Evolutionary conservation across 2,329 filamentous ascomycete genomes (phyloP).

Genomic region (Fusarium citri): DNA sequence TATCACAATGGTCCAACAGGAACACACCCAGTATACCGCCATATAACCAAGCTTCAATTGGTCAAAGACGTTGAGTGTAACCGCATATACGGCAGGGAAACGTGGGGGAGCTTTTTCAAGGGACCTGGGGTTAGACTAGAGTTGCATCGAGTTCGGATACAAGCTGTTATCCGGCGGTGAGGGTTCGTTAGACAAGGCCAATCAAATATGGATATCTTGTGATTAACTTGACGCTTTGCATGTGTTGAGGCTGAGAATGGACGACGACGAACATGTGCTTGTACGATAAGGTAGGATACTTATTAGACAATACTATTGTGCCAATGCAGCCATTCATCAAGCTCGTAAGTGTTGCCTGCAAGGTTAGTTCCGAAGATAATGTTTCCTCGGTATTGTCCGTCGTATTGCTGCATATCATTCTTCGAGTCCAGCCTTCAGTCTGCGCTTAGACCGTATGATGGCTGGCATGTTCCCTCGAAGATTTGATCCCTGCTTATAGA

Average conservation of each 20-base stretch:
- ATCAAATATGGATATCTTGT: constrained; percentile 4
- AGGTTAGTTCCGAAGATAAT: background rate
- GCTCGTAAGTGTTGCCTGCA: background rate
- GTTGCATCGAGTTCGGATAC: background rate
- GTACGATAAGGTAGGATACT: background rate
- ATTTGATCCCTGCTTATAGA: constrained; percentile 16
- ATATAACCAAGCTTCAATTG: constrained; percentile 26
- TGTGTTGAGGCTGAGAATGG: constrained; percentile 20
- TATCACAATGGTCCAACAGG: constrained; percentile 26
- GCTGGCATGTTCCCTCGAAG: constrained; percentile 24
- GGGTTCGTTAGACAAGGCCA: constrained; percentile 10
- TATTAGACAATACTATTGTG: background rate
- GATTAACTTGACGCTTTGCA: constrained; percentile 2
- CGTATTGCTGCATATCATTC: constrained; percentile 9
- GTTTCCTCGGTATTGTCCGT: background rate
- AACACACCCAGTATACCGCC: constrained; percentile 26
- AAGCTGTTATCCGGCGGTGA: constrained; percentile 24
- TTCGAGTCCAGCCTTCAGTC: constrained; percentile 1
- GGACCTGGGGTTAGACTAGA: constrained; percentile 12
- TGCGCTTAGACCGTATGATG: constrained; percentile 24
- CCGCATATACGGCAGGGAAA: constrained; percentile 18
- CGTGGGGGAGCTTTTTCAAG: constrained; percentile 16
- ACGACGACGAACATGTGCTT: background rate
- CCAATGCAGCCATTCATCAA: background rate
- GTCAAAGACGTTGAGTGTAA: constrained; percentile 25